Evolutionary conservation across 495 filamentous ascomycete species (phyloP).

Genomic region (Penicillium ochrochloron): DNA sequence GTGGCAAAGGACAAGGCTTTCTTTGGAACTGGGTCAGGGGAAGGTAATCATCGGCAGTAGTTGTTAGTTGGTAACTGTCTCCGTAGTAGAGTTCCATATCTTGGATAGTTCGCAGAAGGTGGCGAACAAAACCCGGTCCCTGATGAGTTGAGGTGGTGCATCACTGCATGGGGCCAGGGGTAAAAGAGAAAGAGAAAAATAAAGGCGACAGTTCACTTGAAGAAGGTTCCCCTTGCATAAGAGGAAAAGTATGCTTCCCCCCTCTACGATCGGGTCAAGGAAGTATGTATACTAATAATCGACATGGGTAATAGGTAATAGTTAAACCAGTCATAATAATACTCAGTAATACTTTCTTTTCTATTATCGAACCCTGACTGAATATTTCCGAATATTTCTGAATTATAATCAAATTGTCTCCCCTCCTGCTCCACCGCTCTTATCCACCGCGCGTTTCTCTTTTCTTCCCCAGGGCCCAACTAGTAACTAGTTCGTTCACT

Average conservation of each 20-base stretch:
- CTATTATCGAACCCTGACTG: too few species aligned
- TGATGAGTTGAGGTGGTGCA: neutral
- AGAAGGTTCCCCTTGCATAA: constrained; percentile 21
- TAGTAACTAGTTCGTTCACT: constrained; percentile 27
- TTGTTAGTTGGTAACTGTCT: neutral
- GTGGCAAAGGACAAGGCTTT: neutral
- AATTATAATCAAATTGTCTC: neutral
- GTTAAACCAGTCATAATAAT: too few species aligned
- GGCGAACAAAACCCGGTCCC: constrained; percentile 13
- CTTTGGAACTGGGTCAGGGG: neutral
- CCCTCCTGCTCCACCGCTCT: constrained; percentile 18
- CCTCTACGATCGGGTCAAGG: neutral
- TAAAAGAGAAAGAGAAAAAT: constrained; percentile 7
- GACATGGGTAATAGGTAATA: too few species aligned
- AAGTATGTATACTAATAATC: too few species aligned
- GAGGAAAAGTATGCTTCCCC: constrained; percentile 4
- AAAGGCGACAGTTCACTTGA: neutral
- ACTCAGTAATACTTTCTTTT: too few species aligned
- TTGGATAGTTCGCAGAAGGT: constrained; percentile 11
- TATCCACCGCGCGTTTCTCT: constrained; percentile 15
- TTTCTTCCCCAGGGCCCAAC: constrained; percentile 30
- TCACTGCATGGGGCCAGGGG: constrained; percentile 30
- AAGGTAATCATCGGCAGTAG: neutral
- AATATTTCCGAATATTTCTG: too few species aligned
- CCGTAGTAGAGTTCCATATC: too few species aligned